Evolutionary conservation across 2,329 filamentous ascomycete species (phyloP).

Genomic region (Ophiostoma quercus): DNA sequence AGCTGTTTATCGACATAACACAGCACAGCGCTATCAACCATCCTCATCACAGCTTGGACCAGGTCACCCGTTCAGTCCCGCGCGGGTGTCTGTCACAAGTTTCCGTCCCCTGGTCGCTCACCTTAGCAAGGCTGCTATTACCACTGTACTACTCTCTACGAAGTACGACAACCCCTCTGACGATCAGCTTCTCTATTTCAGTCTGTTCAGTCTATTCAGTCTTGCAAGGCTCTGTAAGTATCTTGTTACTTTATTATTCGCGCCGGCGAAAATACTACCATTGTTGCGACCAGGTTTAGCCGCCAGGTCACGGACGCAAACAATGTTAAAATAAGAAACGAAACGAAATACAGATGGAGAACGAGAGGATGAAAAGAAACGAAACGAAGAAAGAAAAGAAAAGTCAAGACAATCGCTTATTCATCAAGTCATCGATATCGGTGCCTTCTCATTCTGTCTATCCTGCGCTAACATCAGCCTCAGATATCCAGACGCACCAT

Average conservation of each 20-base stretch:
- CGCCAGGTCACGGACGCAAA: background rate
- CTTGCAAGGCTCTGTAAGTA: background rate
- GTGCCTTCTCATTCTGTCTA: background rate
- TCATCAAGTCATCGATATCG: background rate
- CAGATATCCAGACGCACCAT: background rate
- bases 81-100: constrained; percentile 9
- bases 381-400: background rate
- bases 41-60: constrained; percentile 2
- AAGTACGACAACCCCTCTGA: background rate
- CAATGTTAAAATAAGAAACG: background rate
- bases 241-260: background rate
- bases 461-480: constrained; percentile 2
- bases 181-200: background rate
- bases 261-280: background rate
- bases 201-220: background rate
- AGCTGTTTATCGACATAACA: too few relatives aligned
- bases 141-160: background rate
- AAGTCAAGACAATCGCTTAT: background rate
- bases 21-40: too few relatives aligned
- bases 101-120: background rate
- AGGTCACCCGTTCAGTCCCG: constrained; percentile 2
- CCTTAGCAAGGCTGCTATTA: background rate
- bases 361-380: background rate
- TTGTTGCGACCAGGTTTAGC: background rate
- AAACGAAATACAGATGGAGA: background rate